phyloP scores from a whole-genome alignment of 805 yeast species.

The Candida lessepsii region DNA sequence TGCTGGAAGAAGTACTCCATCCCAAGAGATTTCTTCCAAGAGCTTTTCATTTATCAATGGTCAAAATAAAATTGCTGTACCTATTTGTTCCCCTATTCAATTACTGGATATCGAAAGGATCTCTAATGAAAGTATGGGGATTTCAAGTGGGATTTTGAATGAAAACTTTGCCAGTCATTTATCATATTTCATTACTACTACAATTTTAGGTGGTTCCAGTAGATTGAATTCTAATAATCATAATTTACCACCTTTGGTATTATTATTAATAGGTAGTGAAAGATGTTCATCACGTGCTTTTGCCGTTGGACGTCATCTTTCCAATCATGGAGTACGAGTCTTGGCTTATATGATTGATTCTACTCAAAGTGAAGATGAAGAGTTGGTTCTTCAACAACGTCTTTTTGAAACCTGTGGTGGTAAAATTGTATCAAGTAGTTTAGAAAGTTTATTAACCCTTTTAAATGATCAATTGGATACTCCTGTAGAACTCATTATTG shows the following conservation, averaged over 20 bases:
- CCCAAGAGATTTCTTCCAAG: slow-evolving; percentile 11
- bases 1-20: slow-evolving; percentile 18
- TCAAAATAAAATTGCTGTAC: slow-evolving; percentile 35
- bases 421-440: slow-evolving; percentile 38
- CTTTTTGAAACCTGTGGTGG: slow-evolving; percentile 67
- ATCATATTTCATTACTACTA: slow-evolving; percentile 53
- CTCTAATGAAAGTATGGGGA: slow-evolving; percentile 48
- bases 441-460: slow-evolving; percentile 34
- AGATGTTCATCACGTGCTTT: slow-evolving; percentile 73
- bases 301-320: slow-evolving; percentile 75
- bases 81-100: slow-evolving; percentile 76
- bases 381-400: slow-evolving; percentile 50
- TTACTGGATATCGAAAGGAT: slow-evolving; percentile 70
- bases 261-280: slow-evolving; percentile 71
- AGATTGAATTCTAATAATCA: slow-evolving; percentile 65
- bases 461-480: slow-evolving; percentile 52
- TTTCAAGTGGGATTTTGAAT: slow-evolving; percentile 45
- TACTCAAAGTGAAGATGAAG: slow-evolving; percentile 38
- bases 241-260: slow-evolving; percentile 75
- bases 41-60: slow-evolving; percentile 21
- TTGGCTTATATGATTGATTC: slow-evolving; percentile 45
- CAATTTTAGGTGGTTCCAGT: slow-evolving; percentile 63
- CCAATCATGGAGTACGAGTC: slow-evolving; percentile 71
- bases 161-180: slow-evolving; percentile 74
- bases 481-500: slow-evolving; percentile 77